Conservation (phyloP, 345 rosid genomes). For the Syzygium grande region DNA sequence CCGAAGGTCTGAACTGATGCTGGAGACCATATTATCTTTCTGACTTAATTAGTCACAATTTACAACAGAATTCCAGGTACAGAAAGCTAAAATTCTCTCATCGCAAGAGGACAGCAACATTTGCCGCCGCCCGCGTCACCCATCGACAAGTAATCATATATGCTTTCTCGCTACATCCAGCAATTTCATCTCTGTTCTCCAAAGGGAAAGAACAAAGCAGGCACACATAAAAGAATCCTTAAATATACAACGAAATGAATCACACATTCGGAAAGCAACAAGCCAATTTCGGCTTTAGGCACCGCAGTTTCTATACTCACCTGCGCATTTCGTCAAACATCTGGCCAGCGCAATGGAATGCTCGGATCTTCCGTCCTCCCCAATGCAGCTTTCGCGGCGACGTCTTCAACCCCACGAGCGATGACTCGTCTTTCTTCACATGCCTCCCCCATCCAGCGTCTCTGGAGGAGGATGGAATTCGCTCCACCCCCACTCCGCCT, state of each 20-base stretch:
- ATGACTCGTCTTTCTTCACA: not conserved
- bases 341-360: not conserved
- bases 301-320: not conserved
- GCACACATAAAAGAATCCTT: too few relatives aligned
- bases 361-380: not conserved
- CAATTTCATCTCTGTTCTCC: conserved; percentile 66
- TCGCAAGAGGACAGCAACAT: conserved; percentile 73
- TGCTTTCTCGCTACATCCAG: conserved; percentile 96
- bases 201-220: not conserved
- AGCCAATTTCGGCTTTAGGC: not conserved
- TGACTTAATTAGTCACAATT: not conserved
- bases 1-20: not conserved
- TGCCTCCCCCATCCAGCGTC: not conserved
- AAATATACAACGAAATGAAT: too few relatives aligned
- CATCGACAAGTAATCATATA: conserved; percentile 68
- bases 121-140: conserved; percentile 38
- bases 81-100: not conserved
- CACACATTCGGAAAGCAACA: not conserved
- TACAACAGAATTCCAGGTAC: not conserved
- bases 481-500: not conserved
- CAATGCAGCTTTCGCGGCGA: not conserved
- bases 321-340: not conserved
- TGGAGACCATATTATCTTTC: not conserved
- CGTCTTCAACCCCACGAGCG: not conserved
- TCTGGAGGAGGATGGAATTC: conserved; percentile 1